Evolutionary conservation across 1,139 yeast genomes (phyloP).

Genomic region (Taphrina flavorubra): DNA sequence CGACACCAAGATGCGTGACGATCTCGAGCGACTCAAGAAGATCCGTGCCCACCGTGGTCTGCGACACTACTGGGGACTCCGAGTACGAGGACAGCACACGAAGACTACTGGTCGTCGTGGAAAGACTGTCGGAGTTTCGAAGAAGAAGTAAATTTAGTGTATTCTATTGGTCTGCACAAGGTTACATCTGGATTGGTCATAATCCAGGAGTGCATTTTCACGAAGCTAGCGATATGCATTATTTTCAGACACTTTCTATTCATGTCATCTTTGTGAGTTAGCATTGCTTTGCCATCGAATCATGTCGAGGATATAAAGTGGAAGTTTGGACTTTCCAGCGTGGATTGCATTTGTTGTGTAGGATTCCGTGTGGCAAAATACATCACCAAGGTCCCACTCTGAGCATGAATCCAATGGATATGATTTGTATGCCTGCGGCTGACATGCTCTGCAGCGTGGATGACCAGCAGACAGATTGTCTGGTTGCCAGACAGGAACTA

Average conservation of each 20-base stretch:
- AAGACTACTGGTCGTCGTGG: constrained; percentile 99
- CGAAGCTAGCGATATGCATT: constrained; percentile 23
- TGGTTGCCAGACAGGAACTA: no score
- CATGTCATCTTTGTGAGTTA: not conserved
- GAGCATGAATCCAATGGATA: no score
- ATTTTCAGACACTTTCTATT: not conserved
- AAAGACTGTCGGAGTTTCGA: constrained; percentile 57
- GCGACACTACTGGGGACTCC: constrained; percentile 99
- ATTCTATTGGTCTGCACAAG: constrained; percentile 19
- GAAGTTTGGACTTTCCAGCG: no score
- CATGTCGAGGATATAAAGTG: no score
- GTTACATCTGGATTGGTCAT: constrained; percentile 14
- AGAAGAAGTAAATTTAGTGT: constrained; percentile 50
- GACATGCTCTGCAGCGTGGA: no score
- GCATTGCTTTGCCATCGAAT: no score
- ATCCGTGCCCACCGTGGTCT: constrained; percentile 99
- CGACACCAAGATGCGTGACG: constrained; percentile 99
- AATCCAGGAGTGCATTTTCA: constrained; percentile 16
- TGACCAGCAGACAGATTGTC: no score
- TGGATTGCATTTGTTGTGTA: no score
- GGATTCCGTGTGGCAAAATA: no score
- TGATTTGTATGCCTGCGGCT: no score
- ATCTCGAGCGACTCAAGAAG: constrained; percentile 99
- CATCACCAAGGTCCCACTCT: no score
- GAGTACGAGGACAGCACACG: constrained; percentile 75